phyloP scores from a whole-genome alignment of 805 yeast species.

The Saccharomycopsis sp. region DNA sequence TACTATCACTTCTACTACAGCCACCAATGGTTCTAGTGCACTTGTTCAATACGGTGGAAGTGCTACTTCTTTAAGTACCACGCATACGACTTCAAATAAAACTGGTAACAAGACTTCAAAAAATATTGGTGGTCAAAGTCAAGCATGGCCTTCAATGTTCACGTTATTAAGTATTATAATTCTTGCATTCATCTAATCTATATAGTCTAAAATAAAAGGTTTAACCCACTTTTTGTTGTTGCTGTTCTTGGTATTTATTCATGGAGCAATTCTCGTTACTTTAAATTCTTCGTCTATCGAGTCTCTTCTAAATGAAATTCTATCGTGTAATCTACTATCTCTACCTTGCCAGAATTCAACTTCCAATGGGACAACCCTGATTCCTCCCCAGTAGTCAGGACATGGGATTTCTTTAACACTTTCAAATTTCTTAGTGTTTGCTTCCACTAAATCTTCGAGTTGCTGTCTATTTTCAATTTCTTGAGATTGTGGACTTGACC shows the following conservation, averaged over 20 bases:
- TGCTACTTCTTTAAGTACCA: too few species aligned
- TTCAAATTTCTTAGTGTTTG: conserved; percentile 50
- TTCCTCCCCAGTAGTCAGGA: conserved; percentile 95
- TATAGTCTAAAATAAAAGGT: too few species aligned
- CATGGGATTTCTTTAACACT: conserved; percentile 61
- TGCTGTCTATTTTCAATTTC: conserved; percentile 51
- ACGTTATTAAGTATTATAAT: too few species aligned
- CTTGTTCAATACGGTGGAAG: neutral
- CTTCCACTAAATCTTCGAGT: conserved; percentile 46
- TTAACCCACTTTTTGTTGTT: too few species aligned
- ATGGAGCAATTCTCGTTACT: conserved; percentile 68
- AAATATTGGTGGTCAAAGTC: too few species aligned
- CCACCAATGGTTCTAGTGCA: neutral
- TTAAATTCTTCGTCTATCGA: conserved; percentile 49
- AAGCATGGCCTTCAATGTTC: too few species aligned
- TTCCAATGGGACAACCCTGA: conserved; percentile 80
- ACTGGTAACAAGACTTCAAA: too few species aligned
- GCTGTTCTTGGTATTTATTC: too few species aligned
- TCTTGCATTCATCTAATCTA: too few species aligned
- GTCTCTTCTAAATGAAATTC: conserved; percentile 65
- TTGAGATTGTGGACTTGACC: conserved; percentile 88
- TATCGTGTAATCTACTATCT: conserved; percentile 80
- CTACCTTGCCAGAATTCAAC: conserved; percentile 99
- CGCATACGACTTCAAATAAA: too few species aligned
- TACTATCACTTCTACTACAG: neutral